Base-by-base conservation (phyloP, 768 basidiomycete species). In the Punctularia strigosozonata region DNA sequence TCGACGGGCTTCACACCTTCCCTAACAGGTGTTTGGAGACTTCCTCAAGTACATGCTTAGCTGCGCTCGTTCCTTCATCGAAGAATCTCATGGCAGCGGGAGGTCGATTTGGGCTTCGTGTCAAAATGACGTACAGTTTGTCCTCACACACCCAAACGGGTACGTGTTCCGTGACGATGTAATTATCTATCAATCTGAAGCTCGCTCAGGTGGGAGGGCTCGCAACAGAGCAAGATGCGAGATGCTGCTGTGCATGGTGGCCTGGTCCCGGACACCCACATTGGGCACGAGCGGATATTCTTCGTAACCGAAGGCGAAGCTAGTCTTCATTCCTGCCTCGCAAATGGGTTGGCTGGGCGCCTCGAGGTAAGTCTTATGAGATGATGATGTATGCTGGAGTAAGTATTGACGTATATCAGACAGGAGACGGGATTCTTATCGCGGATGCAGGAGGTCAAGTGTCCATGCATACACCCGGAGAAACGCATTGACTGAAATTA, bases 301-400 rank as follows among this genome's bases (percentile, higher is more conserved):
- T 69, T 79, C 39, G 63, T 78, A n/a, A 77, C 75, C 0, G 76
- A 79, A 44, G 77, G 76, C 0, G 77, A 80, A 45, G 77, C 77
- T 0, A 73, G 71, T 46, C 50, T 77, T 10, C 70, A 78, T 44
- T 77, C 65, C 46, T 76, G 74, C 39, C 60, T 77, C 15, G 55
- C 62, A 22, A 68, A 62, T 39, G 64, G 70, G 0, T 43, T 72
- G 10, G 60, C 65, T 1, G 60, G n/a, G n/a, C n/a, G n/a, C n/a
- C n/a, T n/a, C n/a, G n/a, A n/a, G n/a, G n/a, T n/a, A n/a, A n/a
- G n/a, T n/a, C 55, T 4, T 62, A 68, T 12, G 51, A 53, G 0
- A 50, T 62, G 37, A 48, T 58, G 45, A 63, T 64, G 30, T 3
- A 51, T 15, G 7, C 13, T 15, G 5, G n/a, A 6, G 5, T 6